Percentiles rank a stretch among this genome's conserved stretches.
Conservation (phyloP, 257 asterid genomes). For the Ajuga chamaepitys region DNA sequence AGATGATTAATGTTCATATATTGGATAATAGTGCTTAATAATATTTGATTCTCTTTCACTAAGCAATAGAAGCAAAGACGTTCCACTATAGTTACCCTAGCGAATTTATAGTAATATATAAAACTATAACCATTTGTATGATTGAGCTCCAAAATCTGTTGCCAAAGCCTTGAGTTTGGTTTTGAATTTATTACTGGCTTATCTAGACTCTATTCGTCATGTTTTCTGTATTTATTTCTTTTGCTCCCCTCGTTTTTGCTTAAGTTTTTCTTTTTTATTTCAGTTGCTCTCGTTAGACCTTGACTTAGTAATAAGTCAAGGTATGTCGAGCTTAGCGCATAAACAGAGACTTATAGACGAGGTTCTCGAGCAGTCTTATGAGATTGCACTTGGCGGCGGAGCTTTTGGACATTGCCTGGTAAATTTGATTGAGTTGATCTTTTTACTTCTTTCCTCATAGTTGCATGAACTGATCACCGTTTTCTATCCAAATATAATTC, state of each 20-base stretch:
- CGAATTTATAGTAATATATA: background rate
- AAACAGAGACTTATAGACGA: conserved; percentile 57
- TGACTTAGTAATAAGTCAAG: conserved; percentile 57
- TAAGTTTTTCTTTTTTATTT: conserved; percentile 17
- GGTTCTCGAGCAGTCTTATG: conserved; percentile 58
- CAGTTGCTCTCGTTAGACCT: conserved; percentile 67
- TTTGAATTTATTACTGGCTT: background rate
- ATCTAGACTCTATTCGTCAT: conserved; percentile 11
- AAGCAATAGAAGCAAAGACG: background rate
- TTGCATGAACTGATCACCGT: background rate
- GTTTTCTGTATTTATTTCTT: background rate
- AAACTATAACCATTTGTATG: background rate
- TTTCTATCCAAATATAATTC: background rate
- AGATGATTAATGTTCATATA: background rate
- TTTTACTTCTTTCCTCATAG: conserved; percentile 2
- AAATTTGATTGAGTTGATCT: conserved; percentile 11
- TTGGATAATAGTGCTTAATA: background rate
- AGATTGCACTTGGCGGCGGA: conserved; percentile 72
- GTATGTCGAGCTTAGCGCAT: conserved; percentile 50
- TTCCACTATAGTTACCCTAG: background rate
- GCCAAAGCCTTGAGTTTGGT: background rate
- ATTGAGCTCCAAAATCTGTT: background rate
- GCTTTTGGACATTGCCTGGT: conserved; percentile 76
- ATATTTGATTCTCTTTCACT: background rate
- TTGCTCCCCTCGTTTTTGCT: background rate